phyloP scores from a whole-genome alignment of 257 asterid species.

The Scutellaria galericulata region DNA sequence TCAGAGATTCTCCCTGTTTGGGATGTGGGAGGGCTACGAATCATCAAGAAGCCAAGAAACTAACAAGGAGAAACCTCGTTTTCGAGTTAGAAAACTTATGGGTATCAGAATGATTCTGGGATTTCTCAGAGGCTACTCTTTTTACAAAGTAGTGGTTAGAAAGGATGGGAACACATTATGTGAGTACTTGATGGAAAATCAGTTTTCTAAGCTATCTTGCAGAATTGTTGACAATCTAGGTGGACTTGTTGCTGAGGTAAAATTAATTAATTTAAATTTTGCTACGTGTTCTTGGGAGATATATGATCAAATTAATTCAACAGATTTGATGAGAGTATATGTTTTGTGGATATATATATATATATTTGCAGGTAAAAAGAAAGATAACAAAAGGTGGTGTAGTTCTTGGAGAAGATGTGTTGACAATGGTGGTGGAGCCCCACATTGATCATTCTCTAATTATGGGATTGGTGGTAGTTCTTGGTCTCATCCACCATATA shows the following conservation, averaged over 20 bases:
- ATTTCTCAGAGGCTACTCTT: slow-evolving; percentile 34
- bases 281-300: too few relatives aligned
- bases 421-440: slow-evolving; percentile 52
- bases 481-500: slow-evolving; percentile 45
- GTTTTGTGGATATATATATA: not conserved
- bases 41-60: slow-evolving; percentile 3
- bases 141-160: slow-evolving; percentile 38
- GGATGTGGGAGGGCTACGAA: slow-evolving; percentile 48
- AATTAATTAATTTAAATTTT: too few relatives aligned
- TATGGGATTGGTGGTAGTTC: slow-evolving; percentile 48
- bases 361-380: slow-evolving; percentile 42
- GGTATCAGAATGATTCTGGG: slow-evolving; percentile 36
- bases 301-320: too few relatives aligned
- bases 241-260: slow-evolving; percentile 52
- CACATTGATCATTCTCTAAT: slow-evolving; percentile 45
- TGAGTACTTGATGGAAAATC: slow-evolving; percentile 43
- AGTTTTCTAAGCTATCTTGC: slow-evolving; percentile 36
- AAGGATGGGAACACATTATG: not conserved
- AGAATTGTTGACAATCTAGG: slow-evolving; percentile 43
- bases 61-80: slow-evolving; percentile 25
- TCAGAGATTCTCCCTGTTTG: slow-evolving; percentile 38
- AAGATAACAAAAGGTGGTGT: slow-evolving; percentile 45
- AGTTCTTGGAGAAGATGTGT: slow-evolving; percentile 48
- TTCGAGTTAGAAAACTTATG: slow-evolving; percentile 32
- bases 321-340: too few relatives aligned